Conservation (phyloP, 2,329 filamentous ascomycete species). For the Ascochyta pisi region DNA sequence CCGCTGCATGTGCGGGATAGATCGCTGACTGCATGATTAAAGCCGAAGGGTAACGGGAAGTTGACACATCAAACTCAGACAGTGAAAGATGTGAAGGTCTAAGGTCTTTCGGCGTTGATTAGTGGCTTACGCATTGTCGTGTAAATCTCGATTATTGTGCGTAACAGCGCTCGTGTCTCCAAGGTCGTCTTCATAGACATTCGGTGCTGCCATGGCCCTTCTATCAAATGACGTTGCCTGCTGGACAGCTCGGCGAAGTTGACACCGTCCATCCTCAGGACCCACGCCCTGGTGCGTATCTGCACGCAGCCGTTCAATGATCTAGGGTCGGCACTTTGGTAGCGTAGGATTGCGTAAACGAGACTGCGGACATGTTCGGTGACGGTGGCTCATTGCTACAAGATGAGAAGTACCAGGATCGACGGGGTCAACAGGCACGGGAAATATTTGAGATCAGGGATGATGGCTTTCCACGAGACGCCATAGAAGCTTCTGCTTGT, state of each 20-base stretch:
- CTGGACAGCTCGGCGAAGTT: neutral
- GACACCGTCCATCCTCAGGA: neutral
- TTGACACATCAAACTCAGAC: slow-evolving; percentile 15
- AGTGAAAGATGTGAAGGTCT: slow-evolving; percentile 6
- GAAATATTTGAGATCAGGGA: slow-evolving; percentile 11
- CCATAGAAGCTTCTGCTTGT: slow-evolving; percentile 3
- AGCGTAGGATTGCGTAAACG: slow-evolving; percentile 16
- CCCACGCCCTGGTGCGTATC: neutral
- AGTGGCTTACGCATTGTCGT: slow-evolving; percentile 5
- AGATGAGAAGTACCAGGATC: slow-evolving; percentile 8
- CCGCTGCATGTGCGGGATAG: slow-evolving; percentile 13
- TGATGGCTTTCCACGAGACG: slow-evolving; percentile 27
- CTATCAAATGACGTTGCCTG: slow-evolving; percentile 3
- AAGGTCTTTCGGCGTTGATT: slow-evolving; percentile 5
- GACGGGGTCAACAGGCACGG: slow-evolving; percentile 8
- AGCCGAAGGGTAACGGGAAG: neutral
- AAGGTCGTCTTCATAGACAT: neutral
- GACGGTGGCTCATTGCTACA: slow-evolving; percentile 3
- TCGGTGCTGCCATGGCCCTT: neutral
- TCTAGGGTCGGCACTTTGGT: slow-evolving; percentile 28
- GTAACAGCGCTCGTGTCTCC: slow-evolving; percentile 23
- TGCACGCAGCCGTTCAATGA: slow-evolving; percentile 28
- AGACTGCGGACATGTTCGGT: slow-evolving; percentile 37
- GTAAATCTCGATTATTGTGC: slow-evolving; percentile 5
- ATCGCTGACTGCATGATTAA: neutral